Evolutionary conservation across 2,329 filamentous ascomycete genomes (phyloP), one percentile per base, ranked within the genome.

Genomic region (Sarocladiaceae sp.): DNA sequence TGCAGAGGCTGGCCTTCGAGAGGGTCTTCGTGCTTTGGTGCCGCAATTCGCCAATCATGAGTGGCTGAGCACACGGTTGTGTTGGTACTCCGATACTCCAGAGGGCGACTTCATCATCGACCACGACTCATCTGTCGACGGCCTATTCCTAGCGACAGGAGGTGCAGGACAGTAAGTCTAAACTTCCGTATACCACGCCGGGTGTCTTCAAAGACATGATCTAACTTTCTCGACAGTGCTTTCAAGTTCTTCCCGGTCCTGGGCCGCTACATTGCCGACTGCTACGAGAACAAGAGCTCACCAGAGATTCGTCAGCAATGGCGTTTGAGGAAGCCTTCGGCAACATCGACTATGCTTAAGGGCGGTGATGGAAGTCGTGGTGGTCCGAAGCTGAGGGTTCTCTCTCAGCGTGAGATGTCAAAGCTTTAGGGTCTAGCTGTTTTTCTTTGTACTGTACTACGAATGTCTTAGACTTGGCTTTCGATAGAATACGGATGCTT

Each of bases 81-180:
- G 83, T 58, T 86, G 82, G 82, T 86, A 86, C 58, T 82, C 77
- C 3, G 83, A 86, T 65, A 86, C 83, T 53, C 80, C 80, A 0
- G 73, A 74, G n/a, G 81, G 80, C 1, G 78, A 86, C 56, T 86
- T 85, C 60, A 72, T 86, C 42, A 73, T 85, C 22, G 75, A 77
- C 18, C 71, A 78, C 12, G 22, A 46, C 10, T 20, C 25, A 33
- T 33, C 4, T 8, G 18, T 28, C 1, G 70, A 78, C 1, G 66
- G 72, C 1, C 54, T 78, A 0, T 78, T 79, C 52, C 23, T 79
- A 1, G 75, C 73, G 0, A 76, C 73, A 0, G 76, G 73, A 1
- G 74, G 74, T 0, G 71, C 70, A 23, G 74, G 74, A 29, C 74
- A 77, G 60, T 62, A 54, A 55, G 60, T 57, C 10, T 6, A 17